Evolutionary conservation across 495 filamentous ascomycete genomes (phyloP).

Genomic region (Hypoxylon crocopeplum): DNA sequence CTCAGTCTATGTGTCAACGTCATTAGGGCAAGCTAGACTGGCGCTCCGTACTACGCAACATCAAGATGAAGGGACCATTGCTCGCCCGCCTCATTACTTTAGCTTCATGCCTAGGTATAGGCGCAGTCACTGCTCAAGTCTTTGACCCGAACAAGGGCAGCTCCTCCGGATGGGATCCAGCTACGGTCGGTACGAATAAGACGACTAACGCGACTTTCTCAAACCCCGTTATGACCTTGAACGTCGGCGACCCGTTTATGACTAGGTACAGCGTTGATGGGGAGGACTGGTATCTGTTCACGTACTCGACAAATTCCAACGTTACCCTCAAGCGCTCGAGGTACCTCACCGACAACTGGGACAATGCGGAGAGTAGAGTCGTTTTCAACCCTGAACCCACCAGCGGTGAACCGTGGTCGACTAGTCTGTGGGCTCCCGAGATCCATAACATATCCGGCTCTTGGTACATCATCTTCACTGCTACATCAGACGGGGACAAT

Average conservation of each 20-base stretch:
- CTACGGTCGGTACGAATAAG: constrained; percentile 39
- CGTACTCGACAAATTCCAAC: constrained; percentile 42
- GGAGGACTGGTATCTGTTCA: constrained; percentile 45
- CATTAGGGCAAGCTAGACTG: not conserved
- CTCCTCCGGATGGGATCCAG: constrained; percentile 32
- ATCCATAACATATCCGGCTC: constrained; percentile 51
- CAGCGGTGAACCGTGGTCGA: constrained; percentile 49
- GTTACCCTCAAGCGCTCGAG: constrained; percentile 43
- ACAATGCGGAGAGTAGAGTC: constrained; percentile 48
- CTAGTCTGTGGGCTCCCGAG: constrained; percentile 58
- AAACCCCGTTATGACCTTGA: constrained; percentile 44
- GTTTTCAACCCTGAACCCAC: constrained; percentile 47
- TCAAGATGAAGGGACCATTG: constrained; percentile 32
- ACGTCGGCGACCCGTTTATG: constrained; percentile 39
- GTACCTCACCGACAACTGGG: constrained; percentile 51
- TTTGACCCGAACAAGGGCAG: constrained; percentile 39
- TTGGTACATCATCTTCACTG: constrained; percentile 62
- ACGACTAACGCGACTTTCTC: constrained; percentile 44
- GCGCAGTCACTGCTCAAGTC: constrained; percentile 29
- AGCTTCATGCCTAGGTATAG: constrained; percentile 20
- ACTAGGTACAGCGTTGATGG: constrained; percentile 34
- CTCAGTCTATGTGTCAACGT: not conserved
- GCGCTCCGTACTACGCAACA: not conserved
- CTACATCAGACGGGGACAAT: constrained; percentile 48
- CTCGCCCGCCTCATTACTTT: constrained; percentile 15